Conservation (phyloP, 2,329 filamentous ascomycete genomes). For the Verticillium tricorpus region DNA sequence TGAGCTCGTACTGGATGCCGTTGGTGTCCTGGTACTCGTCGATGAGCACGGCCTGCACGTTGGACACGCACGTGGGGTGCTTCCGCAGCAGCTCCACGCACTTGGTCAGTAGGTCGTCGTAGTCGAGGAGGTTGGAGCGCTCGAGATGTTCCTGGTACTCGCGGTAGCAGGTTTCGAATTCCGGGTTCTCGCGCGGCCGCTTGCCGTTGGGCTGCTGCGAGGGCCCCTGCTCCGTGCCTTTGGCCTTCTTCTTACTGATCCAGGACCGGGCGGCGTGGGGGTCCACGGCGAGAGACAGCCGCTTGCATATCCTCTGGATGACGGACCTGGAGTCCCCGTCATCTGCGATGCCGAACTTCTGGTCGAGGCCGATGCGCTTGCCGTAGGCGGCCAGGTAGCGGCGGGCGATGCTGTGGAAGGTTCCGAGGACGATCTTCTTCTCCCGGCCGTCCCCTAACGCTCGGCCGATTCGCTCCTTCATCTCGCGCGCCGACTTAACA, state of each 20-base stretch:
- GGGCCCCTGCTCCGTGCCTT: slow-evolving; percentile 33
- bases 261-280: slow-evolving; percentile 65
- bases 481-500: slow-evolving; percentile 88
- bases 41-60: slow-evolving; percentile 86
- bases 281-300: slow-evolving; percentile 64
- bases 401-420: slow-evolving; percentile 89
- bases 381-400: slow-evolving; percentile 83
- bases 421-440: slow-evolving; percentile 77
- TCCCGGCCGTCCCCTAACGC: slow-evolving; percentile 70
- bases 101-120: slow-evolving; percentile 83
- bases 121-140: slow-evolving; percentile 81
- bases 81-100: slow-evolving; percentile 74
- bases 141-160: slow-evolving; percentile 76
- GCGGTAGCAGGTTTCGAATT: slow-evolving; percentile 63
- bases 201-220: slow-evolving; percentile 22
- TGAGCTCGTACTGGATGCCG: slow-evolving; percentile 88
- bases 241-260: slow-evolving; percentile 67
- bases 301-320: slow-evolving; percentile 76
- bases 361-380: slow-evolving; percentile 72
- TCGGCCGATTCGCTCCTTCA: slow-evolving; percentile 80
- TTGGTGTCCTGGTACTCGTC: slow-evolving; percentile 99
- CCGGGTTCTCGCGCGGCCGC: slow-evolving; percentile 37
- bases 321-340: slow-evolving; percentile 75
- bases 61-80: slow-evolving; percentile 77
- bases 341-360: slow-evolving; percentile 89